phyloP scores from a whole-genome alignment of 2,329 filamentous ascomycete genomes.

The Colletotrichum cordylinicola region DNA sequence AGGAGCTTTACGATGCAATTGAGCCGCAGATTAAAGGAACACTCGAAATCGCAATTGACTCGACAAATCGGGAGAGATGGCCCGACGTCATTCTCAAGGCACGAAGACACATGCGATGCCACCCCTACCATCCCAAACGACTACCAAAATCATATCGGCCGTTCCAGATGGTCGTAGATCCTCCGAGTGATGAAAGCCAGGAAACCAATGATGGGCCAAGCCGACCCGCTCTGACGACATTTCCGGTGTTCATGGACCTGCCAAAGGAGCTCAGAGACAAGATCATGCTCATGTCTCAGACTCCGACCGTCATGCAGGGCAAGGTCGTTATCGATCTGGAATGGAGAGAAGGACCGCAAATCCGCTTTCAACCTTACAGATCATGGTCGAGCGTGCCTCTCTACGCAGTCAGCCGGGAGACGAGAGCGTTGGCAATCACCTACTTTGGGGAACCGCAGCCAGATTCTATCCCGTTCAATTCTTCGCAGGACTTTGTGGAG shows the following conservation, averaged over 20 bases:
- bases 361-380: background rate
- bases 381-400: background rate
- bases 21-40: background rate
- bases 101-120: background rate
- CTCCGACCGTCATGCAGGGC: background rate
- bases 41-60: background rate
- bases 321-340: background rate
- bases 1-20: background rate
- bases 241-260: background rate
- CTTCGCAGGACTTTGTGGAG: background rate
- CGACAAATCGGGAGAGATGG: background rate
- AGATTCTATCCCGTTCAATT: background rate
- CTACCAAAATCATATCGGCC: background rate
- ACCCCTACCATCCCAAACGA: background rate
- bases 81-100: background rate
- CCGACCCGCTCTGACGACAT: background rate
- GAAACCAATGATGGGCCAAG: background rate
- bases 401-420: background rate
- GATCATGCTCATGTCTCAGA: background rate
- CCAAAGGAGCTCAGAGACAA: background rate
- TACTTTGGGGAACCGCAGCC: background rate
- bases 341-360: background rate
- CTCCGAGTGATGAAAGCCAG: rapidly evolving
- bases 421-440: background rate
- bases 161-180: background rate